Conservation (phyloP, 257 asterid species). For the Capsicum rhomboideum region DNA sequence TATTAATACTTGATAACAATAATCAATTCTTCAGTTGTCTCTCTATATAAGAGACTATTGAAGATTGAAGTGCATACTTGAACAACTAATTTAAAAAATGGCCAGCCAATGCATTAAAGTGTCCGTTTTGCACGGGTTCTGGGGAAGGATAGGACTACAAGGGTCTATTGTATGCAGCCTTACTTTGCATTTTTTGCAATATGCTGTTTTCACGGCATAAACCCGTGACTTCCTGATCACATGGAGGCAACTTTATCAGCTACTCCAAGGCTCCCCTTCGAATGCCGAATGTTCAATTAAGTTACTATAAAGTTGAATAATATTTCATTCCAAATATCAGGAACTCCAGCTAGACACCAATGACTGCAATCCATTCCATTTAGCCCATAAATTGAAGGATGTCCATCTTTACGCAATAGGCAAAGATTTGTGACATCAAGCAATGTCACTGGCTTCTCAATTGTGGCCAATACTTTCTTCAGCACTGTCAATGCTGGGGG, state of each 20-base stretch:
- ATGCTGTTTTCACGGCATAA: no score
- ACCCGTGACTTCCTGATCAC: neutral
- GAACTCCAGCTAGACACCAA: constrained; percentile 91
- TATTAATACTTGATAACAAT: no score
- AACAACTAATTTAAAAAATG: neutral
- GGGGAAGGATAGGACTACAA: no score
- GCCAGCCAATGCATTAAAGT: no score
- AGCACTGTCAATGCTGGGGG: constrained; percentile 52
- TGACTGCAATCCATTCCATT: constrained; percentile 78
- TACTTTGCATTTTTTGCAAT: no score
- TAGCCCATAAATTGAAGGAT: constrained; percentile 74
- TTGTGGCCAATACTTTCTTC: constrained; percentile 46
- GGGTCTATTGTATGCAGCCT: no score
- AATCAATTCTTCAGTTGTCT: no score
- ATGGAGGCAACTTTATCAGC: neutral
- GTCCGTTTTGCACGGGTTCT: no score
- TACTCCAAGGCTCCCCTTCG: no score
- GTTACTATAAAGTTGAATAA: constrained; percentile 41
- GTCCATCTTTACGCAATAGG: constrained; percentile 74
- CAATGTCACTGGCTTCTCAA: constrained; percentile 43
- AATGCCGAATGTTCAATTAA: neutral
- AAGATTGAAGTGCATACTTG: no score
- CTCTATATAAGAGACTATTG: no score
- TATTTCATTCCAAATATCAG: constrained; percentile 81
- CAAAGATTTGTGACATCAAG: constrained; percentile 74